A percentile compares a stretch with the other conserved stretches of the same genome.
phyloP scores from a whole-genome alignment of 306 rosid species.

The Cicer bijugum region DNA sequence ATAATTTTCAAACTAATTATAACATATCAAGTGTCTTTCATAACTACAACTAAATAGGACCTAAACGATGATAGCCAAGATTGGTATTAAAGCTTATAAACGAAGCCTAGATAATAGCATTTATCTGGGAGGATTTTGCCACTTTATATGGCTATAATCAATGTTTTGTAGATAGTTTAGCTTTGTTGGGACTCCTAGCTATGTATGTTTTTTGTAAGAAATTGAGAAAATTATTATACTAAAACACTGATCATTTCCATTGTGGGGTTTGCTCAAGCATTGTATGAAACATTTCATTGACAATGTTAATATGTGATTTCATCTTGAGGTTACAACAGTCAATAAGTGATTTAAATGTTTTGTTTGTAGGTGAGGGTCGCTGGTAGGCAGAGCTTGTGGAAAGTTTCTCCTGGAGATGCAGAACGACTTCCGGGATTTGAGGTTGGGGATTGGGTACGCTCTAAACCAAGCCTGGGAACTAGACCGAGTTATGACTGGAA shows the following conservation, averaged over 20 bases:
- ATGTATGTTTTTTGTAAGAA: neutral
- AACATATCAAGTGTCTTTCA: constrained; percentile 5
- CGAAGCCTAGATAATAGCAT: constrained; percentile 21
- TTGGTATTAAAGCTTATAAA: constrained; percentile 26
- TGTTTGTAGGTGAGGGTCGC: constrained; percentile 77
- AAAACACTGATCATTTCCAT: constrained; percentile 12
- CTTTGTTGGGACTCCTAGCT: constrained; percentile 17
- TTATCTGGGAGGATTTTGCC: constrained; percentile 13
- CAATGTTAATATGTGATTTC: constrained; percentile 32
- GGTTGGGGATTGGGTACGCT: constrained; percentile 99
- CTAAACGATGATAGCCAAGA: constrained; percentile 17
- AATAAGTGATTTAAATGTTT: constrained; percentile 40
- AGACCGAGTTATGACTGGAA: constrained; percentile 98
- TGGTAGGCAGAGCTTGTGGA: constrained; percentile 91
- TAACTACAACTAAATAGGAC: constrained; percentile 29
- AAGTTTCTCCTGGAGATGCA: constrained; percentile 97
- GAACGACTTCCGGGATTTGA: constrained; percentile 95
- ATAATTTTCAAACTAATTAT: neutral
- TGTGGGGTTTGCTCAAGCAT: constrained; percentile 1
- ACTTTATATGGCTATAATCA: constrained; percentile 23
- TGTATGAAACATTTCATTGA: neutral
- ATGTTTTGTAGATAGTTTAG: neutral
- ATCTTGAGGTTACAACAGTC: constrained; percentile 12
- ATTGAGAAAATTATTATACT: constrained; percentile 21
- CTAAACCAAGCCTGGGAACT: constrained; percentile 90